Percentiles rank a stretch among this genome's conserved stretches.
phyloP scores from a whole-genome alignment of 306 rosid genomes.

The Amphicarpaea edgeworthii region DNA sequence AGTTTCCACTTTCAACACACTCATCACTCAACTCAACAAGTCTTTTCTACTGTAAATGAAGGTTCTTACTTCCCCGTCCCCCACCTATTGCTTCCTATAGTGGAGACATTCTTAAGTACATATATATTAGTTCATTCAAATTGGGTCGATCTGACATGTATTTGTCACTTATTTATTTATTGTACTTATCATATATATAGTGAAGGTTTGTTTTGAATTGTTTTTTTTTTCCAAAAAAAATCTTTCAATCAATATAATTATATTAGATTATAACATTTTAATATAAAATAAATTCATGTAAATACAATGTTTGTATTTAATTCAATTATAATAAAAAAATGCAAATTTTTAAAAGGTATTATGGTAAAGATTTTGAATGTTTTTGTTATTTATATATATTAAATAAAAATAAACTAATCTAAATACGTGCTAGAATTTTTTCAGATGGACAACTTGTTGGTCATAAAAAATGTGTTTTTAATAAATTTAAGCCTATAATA shows the following conservation, averaged over 20 bases:
- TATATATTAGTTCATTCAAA: neutral
- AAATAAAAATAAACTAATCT: neutral
- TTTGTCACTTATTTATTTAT: neutral
- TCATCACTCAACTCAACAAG: neutral
- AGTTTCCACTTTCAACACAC: neutral
- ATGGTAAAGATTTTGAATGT: too few species aligned
- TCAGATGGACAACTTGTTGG: too few species aligned
- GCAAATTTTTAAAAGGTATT: too few species aligned
- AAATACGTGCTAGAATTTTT: neutral
- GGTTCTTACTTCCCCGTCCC: neutral
- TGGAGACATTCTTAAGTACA: slow-evolving; percentile 4
- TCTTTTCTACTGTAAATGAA: neutral
- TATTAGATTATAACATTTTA: neutral
- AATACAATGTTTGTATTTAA: too few species aligned
- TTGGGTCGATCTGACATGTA: neutral
- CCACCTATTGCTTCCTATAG: neutral
- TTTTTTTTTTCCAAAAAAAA: too few species aligned
- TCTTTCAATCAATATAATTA: neutral
- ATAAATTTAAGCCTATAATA: too few species aligned
- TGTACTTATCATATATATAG: neutral
- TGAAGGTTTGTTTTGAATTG: too few species aligned
- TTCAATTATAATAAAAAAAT: too few species aligned
- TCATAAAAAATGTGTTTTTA: too few species aligned
- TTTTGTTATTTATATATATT: too few species aligned
- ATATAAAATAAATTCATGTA: neutral